Conservation (phyloP, 2,329 filamentous ascomycete species). For the Epichloe baconii region DNA sequence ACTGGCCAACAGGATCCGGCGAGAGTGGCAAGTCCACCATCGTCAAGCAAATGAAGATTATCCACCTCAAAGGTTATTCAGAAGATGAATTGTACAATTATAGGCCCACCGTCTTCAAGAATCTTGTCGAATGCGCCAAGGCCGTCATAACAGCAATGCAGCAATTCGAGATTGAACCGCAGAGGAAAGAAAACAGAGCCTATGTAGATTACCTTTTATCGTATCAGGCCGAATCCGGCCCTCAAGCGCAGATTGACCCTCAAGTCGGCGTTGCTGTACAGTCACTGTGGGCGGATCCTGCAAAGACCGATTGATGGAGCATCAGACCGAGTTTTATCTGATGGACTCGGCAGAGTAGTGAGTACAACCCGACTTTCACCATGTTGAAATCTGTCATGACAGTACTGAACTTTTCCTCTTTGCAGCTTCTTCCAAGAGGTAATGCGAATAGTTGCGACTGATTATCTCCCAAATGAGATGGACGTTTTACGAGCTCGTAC, state of each 20-base stretch:
- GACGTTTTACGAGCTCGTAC: conserved; percentile 92
- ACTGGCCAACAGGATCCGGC: conserved; percentile 60
- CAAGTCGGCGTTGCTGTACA: conserved; percentile 73
- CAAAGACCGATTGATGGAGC: conserved; percentile 71
- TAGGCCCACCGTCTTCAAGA: conserved; percentile 95
- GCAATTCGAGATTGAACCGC: conserved; percentile 76
- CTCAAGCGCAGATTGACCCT: conserved; percentile 69
- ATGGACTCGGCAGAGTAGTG: conserved; percentile 99
- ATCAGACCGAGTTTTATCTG: conserved; percentile 94
- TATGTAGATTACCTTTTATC: conserved; percentile 72
- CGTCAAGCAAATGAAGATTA: conserved; percentile 99
- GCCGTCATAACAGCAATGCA: conserved; percentile 83
- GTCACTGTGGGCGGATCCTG: conserved; percentile 81
- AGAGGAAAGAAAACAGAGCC: conserved; percentile 56
- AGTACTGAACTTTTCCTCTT: neutral
- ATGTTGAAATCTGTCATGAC: neutral
- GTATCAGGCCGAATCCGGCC: conserved; percentile 83
- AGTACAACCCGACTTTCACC: conserved; percentile 20
- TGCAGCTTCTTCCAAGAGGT: conserved; percentile 91
- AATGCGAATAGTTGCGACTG: conserved; percentile 64
- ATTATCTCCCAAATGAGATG: conserved; percentile 87
- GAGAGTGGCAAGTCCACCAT: conserved; percentile 99
- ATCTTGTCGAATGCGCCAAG: conserved; percentile 92
- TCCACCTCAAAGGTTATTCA: conserved; percentile 95
- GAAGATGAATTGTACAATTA: conserved; percentile 89